phyloP scores from a whole-genome alignment of 2,329 filamentous ascomycete species.

The Colletotrichum sidae region DNA sequence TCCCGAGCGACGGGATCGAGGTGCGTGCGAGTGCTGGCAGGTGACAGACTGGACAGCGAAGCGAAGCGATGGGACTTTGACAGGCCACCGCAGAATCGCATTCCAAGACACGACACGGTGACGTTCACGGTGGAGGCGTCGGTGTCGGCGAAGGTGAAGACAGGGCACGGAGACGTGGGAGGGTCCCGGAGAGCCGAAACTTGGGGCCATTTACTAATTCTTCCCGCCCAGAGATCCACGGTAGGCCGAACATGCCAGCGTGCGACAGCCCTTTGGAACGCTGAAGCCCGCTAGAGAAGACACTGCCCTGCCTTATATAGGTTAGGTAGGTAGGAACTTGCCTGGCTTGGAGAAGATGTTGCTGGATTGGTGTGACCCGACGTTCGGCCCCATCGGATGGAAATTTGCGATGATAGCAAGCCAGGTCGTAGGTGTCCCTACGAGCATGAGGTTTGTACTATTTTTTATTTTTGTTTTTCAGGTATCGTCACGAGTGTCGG shows the following conservation, averaged over 20 bases:
- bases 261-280: slow-evolving; percentile 10
- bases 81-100: neutral
- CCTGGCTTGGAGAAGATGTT: too few relatives aligned
- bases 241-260: slow-evolving; percentile 15
- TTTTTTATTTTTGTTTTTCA: too few relatives aligned
- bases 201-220: slow-evolving; percentile 13
- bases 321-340: too few relatives aligned
- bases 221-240: slow-evolving; percentile 20
- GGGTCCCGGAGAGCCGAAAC: slow-evolving; percentile 30
- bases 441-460: too few relatives aligned
- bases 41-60: neutral
- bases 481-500: too few relatives aligned
- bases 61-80: too few relatives aligned
- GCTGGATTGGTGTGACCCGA: too few relatives aligned
- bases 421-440: neutral
- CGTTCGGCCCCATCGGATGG: slow-evolving; percentile 34
- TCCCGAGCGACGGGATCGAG: neutral
- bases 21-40: neutral
- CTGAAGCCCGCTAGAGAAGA: neutral
- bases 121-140: too few relatives aligned
- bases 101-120: neutral
- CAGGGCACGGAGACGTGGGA: slow-evolving; percentile 23
- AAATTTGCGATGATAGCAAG: slow-evolving; percentile 32
- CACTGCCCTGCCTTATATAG: too few relatives aligned
- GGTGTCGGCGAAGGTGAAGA: too few relatives aligned